phyloP scores from a whole-genome alignment of 2,329 filamentous ascomycete genomes.

The Teratosphaeria zuluensis region DNA sequence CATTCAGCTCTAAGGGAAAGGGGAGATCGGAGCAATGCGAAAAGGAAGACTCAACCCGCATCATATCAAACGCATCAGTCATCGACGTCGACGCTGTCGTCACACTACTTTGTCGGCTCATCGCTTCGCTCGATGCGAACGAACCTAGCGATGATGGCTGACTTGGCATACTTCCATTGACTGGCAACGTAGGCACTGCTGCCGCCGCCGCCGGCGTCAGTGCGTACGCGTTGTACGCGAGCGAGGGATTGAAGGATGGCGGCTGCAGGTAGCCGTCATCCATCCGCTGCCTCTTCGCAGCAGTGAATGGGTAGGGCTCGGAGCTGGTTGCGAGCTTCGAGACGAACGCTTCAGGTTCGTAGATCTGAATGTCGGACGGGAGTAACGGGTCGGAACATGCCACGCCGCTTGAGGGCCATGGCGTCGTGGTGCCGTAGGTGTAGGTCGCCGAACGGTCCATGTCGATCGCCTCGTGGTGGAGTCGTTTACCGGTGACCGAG shows the following conservation, averaged over 20 bases:
- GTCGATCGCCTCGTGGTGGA: constrained; percentile 11
- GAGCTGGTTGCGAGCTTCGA: constrained; percentile 15
- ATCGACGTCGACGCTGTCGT: constrained; percentile 26
- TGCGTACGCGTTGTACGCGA: constrained; percentile 11
- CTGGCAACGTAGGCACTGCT: constrained; percentile 11
- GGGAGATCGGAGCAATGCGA: constrained; percentile 13
- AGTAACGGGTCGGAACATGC: constrained; percentile 14
- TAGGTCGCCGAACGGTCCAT: constrained; percentile 14
- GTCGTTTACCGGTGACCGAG: constrained; percentile 17
- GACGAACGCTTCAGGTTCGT: constrained; percentile 20
- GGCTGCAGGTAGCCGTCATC: constrained; percentile 8
- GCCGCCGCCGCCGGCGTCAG: constrained; percentile 6
- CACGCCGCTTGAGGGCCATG: constrained; percentile 14
- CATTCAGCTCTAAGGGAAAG: constrained; percentile 10
- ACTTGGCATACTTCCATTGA: constrained; percentile 20
- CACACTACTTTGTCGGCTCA: constrained; percentile 39
- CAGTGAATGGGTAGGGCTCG: constrained; percentile 7
- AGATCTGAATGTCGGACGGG: constrained; percentile 13
- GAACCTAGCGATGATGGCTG: constrained; percentile 16
- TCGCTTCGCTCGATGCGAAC: constrained; percentile 19
- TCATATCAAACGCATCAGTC: constrained; percentile 33
- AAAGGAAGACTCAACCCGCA: constrained; percentile 34
- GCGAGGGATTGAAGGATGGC: constrained; percentile 7
- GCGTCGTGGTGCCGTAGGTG: constrained; percentile 15
- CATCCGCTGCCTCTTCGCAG: constrained; percentile 16